Evolutionary conservation across 208 protist genomes (phyloP).

Genomic region (Herpetomonas muscarum): DNA sequence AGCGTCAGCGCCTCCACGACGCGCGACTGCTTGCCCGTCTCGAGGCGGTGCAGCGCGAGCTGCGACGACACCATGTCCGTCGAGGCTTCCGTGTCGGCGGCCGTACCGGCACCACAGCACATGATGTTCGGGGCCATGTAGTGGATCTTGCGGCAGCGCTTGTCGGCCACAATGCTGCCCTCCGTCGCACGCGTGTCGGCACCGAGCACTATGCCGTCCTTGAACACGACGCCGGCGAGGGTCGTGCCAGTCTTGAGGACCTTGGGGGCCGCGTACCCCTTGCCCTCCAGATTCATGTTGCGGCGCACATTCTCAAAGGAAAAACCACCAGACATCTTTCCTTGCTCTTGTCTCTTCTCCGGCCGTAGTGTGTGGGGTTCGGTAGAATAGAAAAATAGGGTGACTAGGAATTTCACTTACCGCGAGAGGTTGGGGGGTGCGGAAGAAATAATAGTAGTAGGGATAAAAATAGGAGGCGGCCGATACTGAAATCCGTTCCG

Average conservation of each 20-base stretch:
- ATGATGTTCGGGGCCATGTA: conserved; percentile 99
- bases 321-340: conserved; percentile 79
- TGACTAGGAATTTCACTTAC: no score
- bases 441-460: no score
- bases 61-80: conserved; percentile 94
- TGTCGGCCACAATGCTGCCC: conserved; percentile 99
- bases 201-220: conserved; percentile 99
- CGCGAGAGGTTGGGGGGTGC: no score
- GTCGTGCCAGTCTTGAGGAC: conserved; percentile 99
- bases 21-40: conserved; percentile 93
- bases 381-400: no score
- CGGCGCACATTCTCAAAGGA: conserved; percentile 91
- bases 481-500: no score
- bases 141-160: conserved; percentile 99
- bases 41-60: conserved; percentile 94
- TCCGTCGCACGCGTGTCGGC: conserved; percentile 99
- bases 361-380: no score
- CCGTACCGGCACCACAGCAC: conserved; percentile 99
- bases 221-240: conserved; percentile 98
- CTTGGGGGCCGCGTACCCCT: conserved; percentile 66
- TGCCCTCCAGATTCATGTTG: conserved; percentile 83
- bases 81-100: conserved; percentile 98
- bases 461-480: no score
- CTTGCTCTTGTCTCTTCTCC: no score
- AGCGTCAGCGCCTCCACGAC: conserved; percentile 97